Percentiles rank a stretch among this genome's conserved stretches.
Conservation (phyloP, 345 rosid species). For the Noccaea caerulescens region DNA sequence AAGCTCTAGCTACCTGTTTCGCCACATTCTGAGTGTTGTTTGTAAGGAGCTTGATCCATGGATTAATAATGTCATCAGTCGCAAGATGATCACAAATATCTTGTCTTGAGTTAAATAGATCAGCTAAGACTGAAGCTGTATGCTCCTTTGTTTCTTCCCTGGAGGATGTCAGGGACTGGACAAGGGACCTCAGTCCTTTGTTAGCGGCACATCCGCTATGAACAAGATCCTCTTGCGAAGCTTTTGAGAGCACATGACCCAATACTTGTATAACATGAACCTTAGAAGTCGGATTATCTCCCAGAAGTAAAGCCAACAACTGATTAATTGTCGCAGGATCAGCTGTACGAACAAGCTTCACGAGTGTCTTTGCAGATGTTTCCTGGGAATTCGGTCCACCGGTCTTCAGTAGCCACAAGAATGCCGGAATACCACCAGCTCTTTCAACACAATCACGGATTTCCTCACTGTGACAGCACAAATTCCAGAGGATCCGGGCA, state of each 20-base stretch:
- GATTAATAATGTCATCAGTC: slow-evolving; percentile 57
- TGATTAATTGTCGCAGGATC: slow-evolving; percentile 88
- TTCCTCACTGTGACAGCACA: slow-evolving; percentile 88
- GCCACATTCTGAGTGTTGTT: slow-evolving; percentile 72
- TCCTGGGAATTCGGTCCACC: slow-evolving; percentile 77
- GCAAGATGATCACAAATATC: slow-evolving; percentile 67
- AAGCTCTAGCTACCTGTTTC: slow-evolving; percentile 73
- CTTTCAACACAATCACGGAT: slow-evolving; percentile 87
- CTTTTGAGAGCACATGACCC: slow-evolving; percentile 81
- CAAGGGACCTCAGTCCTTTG: slow-evolving; percentile 70
- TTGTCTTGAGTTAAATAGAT: slow-evolving; percentile 69
- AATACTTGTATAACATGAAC: slow-evolving; percentile 65
- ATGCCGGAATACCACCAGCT: slow-evolving; percentile 84
- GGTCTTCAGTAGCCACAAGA: slow-evolving; percentile 76
- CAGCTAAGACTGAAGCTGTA: slow-evolving; percentile 88
- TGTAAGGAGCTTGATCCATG: slow-evolving; percentile 71
- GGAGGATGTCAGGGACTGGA: slow-evolving; percentile 69
- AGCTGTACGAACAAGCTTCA: slow-evolving; percentile 64
- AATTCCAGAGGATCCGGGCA: slow-evolving; percentile 71
- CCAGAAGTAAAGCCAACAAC: slow-evolving; percentile 68
- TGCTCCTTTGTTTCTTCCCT: slow-evolving; percentile 77
- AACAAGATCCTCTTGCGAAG: slow-evolving; percentile 64
- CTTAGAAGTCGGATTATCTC: slow-evolving; percentile 66
- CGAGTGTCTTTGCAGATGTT: slow-evolving; percentile 71
- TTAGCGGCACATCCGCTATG: slow-evolving; percentile 76